phyloP scores from a whole-genome alignment of 1,284 basidiomycete genomes.

The Leucoagaricus sp. region DNA sequence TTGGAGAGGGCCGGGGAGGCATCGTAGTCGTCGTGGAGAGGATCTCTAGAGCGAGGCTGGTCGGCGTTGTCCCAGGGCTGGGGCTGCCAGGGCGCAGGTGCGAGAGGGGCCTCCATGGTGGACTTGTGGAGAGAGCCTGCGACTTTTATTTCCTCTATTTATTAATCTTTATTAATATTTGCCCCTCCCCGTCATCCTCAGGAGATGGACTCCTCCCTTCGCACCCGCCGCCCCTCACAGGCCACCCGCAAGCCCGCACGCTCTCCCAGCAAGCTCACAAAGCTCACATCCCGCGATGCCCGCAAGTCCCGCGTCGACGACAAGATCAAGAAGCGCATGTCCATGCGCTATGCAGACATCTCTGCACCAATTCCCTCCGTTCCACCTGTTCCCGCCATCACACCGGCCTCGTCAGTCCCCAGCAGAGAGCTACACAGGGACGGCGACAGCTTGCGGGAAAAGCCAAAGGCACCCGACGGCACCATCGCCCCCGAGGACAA shows the following conservation, averaged over 20 bases:
- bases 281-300: slow-evolving; percentile 32
- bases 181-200: slow-evolving; percentile 4
- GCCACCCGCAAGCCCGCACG: slow-evolving; percentile 39
- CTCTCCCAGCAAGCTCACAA: slow-evolving; percentile 44
- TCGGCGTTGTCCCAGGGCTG: slow-evolving; percentile 10
- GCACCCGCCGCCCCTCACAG: slow-evolving; percentile 54
- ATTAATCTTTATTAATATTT: slow-evolving; percentile 2
- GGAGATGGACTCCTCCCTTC: slow-evolving; percentile 68
- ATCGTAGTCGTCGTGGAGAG: slow-evolving; percentile 18
- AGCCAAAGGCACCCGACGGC: slow-evolving; percentile 24
- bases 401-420: slow-evolving; percentile 24
- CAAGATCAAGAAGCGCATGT: slow-evolving; percentile 93
- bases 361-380: slow-evolving; percentile 56
- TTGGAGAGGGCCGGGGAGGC: slow-evolving; percentile 22
- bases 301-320: slow-evolving; percentile 81
- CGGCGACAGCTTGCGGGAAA: slow-evolving; percentile 46
- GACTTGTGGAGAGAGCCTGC: slow-evolving; percentile 16
- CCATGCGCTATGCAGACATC: slow-evolving; percentile 86
- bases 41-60: background rate
- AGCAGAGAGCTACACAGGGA: slow-evolving; percentile 27
- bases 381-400: slow-evolving; percentile 59
- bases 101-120: slow-evolving; percentile 18
- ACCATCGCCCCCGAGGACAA: slow-evolving; percentile 43
- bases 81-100: slow-evolving; percentile 21
- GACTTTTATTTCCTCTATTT: background rate